Evolutionary conservation across 192 early-diverging fungal genomes (phyloP).

Genomic region (Coemansia sp.): DNA sequence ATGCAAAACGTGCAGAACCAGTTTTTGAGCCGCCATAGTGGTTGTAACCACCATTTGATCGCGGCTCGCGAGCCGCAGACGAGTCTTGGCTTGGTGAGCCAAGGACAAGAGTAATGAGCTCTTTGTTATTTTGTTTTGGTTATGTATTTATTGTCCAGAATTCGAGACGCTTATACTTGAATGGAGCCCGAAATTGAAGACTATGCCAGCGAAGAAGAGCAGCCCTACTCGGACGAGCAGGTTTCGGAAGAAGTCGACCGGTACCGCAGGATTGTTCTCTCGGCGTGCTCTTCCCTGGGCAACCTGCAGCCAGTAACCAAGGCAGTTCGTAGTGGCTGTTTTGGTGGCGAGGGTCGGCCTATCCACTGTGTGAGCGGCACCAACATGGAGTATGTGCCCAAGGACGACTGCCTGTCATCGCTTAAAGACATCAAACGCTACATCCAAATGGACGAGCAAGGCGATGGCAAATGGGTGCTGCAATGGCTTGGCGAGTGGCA

Average conservation of each 20-base stretch:
- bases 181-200: background rate
- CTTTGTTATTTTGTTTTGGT: background rate
- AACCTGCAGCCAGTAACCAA: conserved; percentile 60
- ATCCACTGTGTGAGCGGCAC: conserved; percentile 33
- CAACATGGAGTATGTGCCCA: conserved; percentile 63
- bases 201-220: conserved; percentile 10
- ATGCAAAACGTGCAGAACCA: too few relatives aligned
- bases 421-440: conserved; percentile 84
- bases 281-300: conserved; percentile 78
- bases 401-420: conserved; percentile 79
- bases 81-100: too few relatives aligned
- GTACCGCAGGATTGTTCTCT: conserved; percentile 58
- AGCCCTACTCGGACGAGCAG: conserved; percentile 25
- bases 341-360: background rate
- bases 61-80: too few relatives aligned
- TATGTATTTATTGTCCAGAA: background rate
- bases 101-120: too few relatives aligned
- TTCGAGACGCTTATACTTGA: background rate
- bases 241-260: conserved; percentile 32
- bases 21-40: too few relatives aligned
- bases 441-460: conserved; percentile 72
- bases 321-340: background rate
- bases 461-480: conserved; percentile 59
- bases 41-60: too few relatives aligned
- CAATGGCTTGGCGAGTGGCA: conserved; percentile 71